Evolutionary conservation across 495 filamentous ascomycete genomes (phyloP).

Genomic region (Endocarpon pusillum): DNA sequence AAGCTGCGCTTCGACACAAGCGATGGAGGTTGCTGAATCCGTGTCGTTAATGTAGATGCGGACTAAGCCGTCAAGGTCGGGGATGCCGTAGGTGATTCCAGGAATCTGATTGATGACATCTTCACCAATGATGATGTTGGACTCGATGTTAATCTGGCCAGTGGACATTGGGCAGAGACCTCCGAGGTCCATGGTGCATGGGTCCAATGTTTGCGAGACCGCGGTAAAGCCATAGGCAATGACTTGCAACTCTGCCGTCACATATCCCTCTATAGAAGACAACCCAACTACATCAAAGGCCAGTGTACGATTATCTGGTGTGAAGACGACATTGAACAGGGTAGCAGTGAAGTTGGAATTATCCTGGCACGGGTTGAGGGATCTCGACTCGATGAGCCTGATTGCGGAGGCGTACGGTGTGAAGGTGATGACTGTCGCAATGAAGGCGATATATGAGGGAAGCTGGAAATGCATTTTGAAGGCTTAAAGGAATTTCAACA

Average conservation of each 20-base stretch:
- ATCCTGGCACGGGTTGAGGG: conserved; percentile 48
- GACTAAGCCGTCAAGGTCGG: conserved; percentile 64
- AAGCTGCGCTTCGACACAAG: conserved; percentile 64
- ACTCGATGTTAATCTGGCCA: conserved; percentile 44
- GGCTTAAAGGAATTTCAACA: too few relatives aligned
- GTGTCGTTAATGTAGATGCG: conserved; percentile 50
- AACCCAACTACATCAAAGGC: conserved; percentile 52
- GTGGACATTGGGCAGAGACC: conserved; percentile 70
- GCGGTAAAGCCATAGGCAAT: conserved; percentile 59
- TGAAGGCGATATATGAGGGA: not conserved
- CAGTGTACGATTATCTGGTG: conserved; percentile 44
- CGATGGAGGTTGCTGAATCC: conserved; percentile 36
- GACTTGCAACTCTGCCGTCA: conserved; percentile 50
- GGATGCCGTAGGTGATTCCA: conserved; percentile 55
- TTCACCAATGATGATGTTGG: conserved; percentile 36
- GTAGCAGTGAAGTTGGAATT: conserved; percentile 49
- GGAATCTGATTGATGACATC: conserved; percentile 41
- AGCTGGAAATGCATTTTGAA: not conserved
- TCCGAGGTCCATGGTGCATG: conserved; percentile 42
- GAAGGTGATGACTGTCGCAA: conserved; percentile 5
- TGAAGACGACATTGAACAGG: conserved; percentile 53
- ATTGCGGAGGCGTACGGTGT: conserved; percentile 23
- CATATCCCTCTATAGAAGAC: conserved; percentile 56
- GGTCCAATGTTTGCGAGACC: conserved; percentile 42
- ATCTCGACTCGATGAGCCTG: conserved; percentile 40